A percentile compares a stretch with the other conserved stretches of the same genome.
These are phyloP conservation scores for Candida argentea DNA, from an alignment of 805 yeast species.

Conservation along the genomic window DNA sequence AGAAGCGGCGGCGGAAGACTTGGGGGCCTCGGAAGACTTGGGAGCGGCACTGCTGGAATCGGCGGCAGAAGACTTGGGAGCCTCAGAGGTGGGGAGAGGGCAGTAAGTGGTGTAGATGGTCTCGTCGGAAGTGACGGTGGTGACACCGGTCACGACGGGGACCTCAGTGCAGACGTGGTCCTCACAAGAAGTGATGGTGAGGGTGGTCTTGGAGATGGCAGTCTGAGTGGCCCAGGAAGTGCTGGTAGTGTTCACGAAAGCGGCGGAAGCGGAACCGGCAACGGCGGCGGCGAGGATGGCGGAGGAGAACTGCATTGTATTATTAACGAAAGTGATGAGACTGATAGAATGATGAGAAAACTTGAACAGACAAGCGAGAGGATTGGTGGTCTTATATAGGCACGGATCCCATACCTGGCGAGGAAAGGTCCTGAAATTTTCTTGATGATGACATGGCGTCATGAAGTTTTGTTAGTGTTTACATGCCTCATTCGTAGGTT, in stretches of 20 bases:
- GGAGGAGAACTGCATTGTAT: slow-evolving; percentile 26
- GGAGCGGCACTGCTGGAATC: slow-evolving; percentile 2
- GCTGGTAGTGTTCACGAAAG: slow-evolving; percentile 20
- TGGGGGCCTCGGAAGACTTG: slow-evolving; percentile 3
- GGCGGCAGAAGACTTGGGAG: slow-evolving; percentile 1
- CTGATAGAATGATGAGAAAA: slow-evolving; percentile 1
- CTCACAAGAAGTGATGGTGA: slow-evolving; percentile 20
- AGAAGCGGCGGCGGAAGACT: slow-evolving; percentile 1
- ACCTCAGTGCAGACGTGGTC: slow-evolving; percentile 14
- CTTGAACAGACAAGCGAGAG: neutral
- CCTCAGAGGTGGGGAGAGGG: slow-evolving; percentile 7
- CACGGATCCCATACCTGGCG: neutral
- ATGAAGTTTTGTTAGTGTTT: too few relatives aligned
- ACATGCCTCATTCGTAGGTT: too few relatives aligned
- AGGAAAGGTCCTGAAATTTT: too few relatives aligned
- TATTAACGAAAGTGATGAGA: slow-evolving; percentile 6
- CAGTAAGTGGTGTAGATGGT: slow-evolving; percentile 17
- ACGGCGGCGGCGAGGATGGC: slow-evolving; percentile 13
- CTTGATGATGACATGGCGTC: too few relatives aligned
- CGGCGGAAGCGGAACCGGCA: slow-evolving; percentile 15
- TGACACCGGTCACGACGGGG: slow-evolving; percentile 16
- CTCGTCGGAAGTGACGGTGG: slow-evolving; percentile 12
- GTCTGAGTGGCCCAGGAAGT: slow-evolving; percentile 9
- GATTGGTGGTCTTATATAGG: slow-evolving; percentile 1
- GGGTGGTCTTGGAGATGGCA: slow-evolving; percentile 12